phyloP scores from a whole-genome alignment of 768 basidiomycete species.

The Thelephora ganbajun region DNA sequence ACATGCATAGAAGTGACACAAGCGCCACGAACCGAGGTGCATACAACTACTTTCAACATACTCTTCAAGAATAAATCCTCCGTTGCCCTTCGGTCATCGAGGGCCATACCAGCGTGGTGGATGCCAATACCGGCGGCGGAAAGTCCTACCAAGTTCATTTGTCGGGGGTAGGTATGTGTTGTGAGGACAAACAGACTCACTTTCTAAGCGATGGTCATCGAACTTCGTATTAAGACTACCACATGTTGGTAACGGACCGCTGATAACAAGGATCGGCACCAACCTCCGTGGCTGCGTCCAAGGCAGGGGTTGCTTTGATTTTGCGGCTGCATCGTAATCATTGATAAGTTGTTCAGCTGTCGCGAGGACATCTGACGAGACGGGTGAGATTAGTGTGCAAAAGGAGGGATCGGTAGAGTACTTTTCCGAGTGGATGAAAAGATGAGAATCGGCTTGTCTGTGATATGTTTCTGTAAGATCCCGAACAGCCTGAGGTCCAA shows the following conservation, averaged over 20 bases:
- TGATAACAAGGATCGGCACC: conserved; percentile 1
- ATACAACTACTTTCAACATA: conserved; percentile 51
- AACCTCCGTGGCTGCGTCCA: conserved; percentile 55
- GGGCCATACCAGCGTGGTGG: conserved; percentile 79
- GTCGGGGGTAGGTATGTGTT: background rate
- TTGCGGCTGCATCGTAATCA: conserved; percentile 47
- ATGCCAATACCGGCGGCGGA: conserved; percentile 69
- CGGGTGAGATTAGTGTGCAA: conserved; percentile 5
- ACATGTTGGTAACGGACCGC: background rate
- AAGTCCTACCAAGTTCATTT: conserved; percentile 29
- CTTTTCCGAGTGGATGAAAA: conserved; percentile 88
- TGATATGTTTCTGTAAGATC: conserved; percentile 57
- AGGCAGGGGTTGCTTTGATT: conserved; percentile 37
- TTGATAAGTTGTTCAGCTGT: conserved; percentile 72
- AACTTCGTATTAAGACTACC: background rate
- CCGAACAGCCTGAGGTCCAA: conserved; percentile 65
- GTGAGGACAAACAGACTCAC: conserved; percentile 20
- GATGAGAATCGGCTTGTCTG: conserved; percentile 74
- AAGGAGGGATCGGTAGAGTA: conserved; percentile 10
- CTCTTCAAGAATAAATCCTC: conserved; percentile 65
- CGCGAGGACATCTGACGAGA: conserved; percentile 24
- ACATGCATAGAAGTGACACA: conserved; percentile 3
- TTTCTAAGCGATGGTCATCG: conserved; percentile 50
- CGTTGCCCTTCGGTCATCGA: conserved; percentile 56
- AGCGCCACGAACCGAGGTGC: conserved; percentile 57